phyloP scores from a whole-genome alignment of 2,329 filamentous ascomycete species.

The Beauveria asiatica region DNA sequence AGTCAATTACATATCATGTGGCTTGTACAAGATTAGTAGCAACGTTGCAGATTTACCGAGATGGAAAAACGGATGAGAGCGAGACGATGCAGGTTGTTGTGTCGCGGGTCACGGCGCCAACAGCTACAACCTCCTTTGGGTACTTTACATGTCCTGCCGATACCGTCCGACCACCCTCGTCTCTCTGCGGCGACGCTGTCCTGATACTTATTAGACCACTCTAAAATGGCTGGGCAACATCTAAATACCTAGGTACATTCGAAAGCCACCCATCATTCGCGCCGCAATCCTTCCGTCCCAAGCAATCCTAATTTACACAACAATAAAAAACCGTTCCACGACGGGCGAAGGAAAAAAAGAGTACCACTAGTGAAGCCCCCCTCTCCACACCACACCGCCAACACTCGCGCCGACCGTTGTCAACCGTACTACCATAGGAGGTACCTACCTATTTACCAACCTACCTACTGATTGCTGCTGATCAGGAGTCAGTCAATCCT shows the following conservation, averaged over 20 bases:
- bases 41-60: neutral
- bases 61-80: neutral
- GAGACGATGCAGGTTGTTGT: neutral
- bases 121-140: neutral
- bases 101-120: neutral
- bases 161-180: neutral
- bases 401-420: slow-evolving; percentile 7
- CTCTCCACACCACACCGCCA: slow-evolving; percentile 10
- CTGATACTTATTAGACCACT: too few relatives aligned
- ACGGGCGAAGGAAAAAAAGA: neutral
- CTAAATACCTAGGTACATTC: too few relatives aligned
- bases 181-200: too few relatives aligned
- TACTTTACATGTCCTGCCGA: neutral
- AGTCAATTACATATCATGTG: neutral
- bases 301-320: too few relatives aligned
- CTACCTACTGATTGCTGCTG: too few relatives aligned
- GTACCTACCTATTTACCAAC: too few relatives aligned
- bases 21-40: neutral
- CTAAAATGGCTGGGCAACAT: too few relatives aligned
- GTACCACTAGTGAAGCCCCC: neutral
- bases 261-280: too few relatives aligned
- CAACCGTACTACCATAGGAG: neutral
- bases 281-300: too few relatives aligned
- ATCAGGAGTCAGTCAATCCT: slow-evolving; percentile 5
- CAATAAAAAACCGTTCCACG: neutral